A percentile compares a stretch with the other conserved stretches of the same genome.
Conservation (phyloP, 2,329 filamentous ascomycete species). For the Diaporthe sp. region DNA sequence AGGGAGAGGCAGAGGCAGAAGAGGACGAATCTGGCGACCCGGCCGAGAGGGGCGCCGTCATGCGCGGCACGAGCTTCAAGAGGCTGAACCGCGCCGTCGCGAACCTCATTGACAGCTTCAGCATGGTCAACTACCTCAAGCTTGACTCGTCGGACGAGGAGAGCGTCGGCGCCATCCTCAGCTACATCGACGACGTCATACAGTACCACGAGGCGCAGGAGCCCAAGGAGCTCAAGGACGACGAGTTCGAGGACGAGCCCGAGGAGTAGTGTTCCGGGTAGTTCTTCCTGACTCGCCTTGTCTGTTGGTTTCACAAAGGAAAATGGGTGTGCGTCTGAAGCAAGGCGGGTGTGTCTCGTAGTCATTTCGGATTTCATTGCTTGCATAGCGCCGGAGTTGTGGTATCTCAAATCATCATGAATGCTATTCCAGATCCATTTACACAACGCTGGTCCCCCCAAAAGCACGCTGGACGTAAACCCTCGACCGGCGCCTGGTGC, state of each 20-base stretch:
- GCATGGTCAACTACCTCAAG: conserved; percentile 95
- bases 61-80: conserved; percentile 87
- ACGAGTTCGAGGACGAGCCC: conserved; percentile 64
- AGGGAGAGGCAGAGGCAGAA: conserved; percentile 64
- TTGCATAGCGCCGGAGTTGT: conserved; percentile 62
- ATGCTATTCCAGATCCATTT: conserved; percentile 28
- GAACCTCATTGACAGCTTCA: conserved; percentile 94
- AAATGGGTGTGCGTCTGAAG: too few species aligned
- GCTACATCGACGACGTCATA: conserved; percentile 92
- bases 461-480: not conserved
- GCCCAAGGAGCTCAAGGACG: conserved; percentile 83
- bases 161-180: conserved; percentile 77
- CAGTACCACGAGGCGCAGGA: conserved; percentile 96
- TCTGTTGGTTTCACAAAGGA: not conserved
- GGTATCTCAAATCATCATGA: conserved; percentile 40
- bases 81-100: conserved; percentile 90
- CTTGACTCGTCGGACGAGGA: conserved; percentile 91
- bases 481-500: not conserved
- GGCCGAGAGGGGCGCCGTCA: conserved; percentile 76
- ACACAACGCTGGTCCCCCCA: conserved; percentile 6
- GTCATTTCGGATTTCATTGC: conserved; percentile 40
- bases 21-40: conserved; percentile 71
- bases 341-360: not conserved
- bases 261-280: conserved; percentile 46
- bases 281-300: not conserved